Evolutionary conservation across 1,284 basidiomycete species (phyloP).

Genomic region (Uromyces viciae-fabae): DNA sequence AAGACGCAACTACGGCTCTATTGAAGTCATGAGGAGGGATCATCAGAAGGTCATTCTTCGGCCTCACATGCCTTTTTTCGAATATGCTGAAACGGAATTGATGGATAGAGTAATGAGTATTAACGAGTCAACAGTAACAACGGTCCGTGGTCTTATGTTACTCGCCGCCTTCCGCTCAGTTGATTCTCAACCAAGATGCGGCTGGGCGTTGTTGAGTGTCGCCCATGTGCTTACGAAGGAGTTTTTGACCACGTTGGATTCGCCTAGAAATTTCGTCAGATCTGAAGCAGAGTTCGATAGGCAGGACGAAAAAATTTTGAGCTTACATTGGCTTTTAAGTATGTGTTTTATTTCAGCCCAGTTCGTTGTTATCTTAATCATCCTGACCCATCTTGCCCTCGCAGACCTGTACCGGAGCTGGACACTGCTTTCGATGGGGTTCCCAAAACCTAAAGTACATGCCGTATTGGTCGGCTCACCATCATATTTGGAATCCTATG

Average conservation of each 20-base stretch:
- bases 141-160: constrained; percentile 29
- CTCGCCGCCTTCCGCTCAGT: constrained; percentile 36
- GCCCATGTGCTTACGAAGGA: constrained; percentile 33
- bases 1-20: not conserved
- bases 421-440: constrained; percentile 26
- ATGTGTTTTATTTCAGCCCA: not conserved
- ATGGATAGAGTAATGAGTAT: constrained; percentile 23
- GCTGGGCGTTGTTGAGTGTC: constrained; percentile 33
- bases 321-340: constrained; percentile 35
- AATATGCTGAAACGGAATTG: constrained; percentile 37
- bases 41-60: not conserved
- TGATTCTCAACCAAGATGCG: constrained; percentile 35
- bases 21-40: not conserved
- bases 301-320: constrained; percentile 20
- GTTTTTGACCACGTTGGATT: not conserved
- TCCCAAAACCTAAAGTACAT: not conserved
- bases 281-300: constrained; percentile 1
- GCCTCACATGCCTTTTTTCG: constrained; percentile 37
- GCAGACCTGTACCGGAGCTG: constrained; percentile 15
- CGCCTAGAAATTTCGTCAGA: constrained; percentile 3
- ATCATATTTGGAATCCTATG: constrained; percentile 23
- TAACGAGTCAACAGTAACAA: constrained; percentile 7
- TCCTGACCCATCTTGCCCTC: not conserved
- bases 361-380: not conserved
- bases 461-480: not conserved